phyloP scores from a whole-genome alignment of 2,329 filamentous ascomycete genomes.

The Neonectria coccinea region DNA sequence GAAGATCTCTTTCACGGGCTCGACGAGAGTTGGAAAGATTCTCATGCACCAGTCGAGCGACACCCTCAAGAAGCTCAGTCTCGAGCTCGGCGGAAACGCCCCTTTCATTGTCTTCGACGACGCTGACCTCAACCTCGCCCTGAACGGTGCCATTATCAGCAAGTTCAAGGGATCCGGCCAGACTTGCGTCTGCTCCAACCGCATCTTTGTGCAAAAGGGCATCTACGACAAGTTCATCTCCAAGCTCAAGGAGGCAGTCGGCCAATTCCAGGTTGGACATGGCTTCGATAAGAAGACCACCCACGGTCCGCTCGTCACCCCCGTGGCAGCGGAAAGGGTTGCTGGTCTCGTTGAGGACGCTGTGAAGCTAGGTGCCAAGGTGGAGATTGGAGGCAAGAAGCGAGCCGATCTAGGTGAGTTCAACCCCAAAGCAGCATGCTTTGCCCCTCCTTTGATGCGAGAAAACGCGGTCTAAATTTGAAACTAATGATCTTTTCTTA shows the following conservation, averaged over 20 bases:
- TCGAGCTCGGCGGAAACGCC: conserved; percentile 77
- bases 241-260: conserved; percentile 74
- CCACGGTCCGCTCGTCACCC: conserved; percentile 74
- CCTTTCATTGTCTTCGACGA: conserved; percentile 85
- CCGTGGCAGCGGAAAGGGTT: conserved; percentile 66
- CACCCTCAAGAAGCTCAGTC: conserved; percentile 73
- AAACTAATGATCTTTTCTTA: conserved; percentile 31
- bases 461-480: not conserved
- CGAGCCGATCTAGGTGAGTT: conserved; percentile 67
- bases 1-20: conserved; percentile 82
- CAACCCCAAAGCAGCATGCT: not conserved
- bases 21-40: conserved; percentile 55
- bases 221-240: conserved; percentile 77
- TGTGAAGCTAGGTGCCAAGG: conserved; percentile 69
- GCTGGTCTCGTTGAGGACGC: conserved; percentile 74
- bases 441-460: not conserved
- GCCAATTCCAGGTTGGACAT: conserved; percentile 76
- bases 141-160: conserved; percentile 72
- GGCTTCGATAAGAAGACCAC: conserved; percentile 67
- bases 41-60: conserved; percentile 78
- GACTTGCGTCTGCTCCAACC: conserved; percentile 88
- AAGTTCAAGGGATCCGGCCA: conserved; percentile 93
- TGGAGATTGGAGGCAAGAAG: conserved; percentile 71
- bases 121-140: conserved; percentile 75
- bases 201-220: conserved; percentile 78